Evolutionary conservation across 306 rosid genomes (phyloP), one percentile per base, ranked within the genome.

Genomic region (Sesbania bispinosa): DNA sequence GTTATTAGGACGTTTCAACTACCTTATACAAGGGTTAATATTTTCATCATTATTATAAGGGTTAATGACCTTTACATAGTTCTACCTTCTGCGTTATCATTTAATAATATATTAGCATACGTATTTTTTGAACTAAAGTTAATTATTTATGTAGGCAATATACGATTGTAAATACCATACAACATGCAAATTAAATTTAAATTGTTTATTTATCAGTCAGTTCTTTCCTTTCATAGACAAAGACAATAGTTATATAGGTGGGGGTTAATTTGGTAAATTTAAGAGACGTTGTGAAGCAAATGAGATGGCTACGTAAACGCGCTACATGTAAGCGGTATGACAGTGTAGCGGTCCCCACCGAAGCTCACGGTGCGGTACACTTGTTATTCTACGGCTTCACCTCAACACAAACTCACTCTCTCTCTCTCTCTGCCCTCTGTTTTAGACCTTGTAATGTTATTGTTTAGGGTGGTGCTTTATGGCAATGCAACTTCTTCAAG

Each of bases 221-320:
- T 42, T 24, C n/a, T 8, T 5, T 33, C 35, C n/a, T n/a, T 1
- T 38, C 2, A 3, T 19, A 5, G 11, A 27, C 21, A 29, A n/a
- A n/a, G 63, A 15, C 2, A 1, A 4, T 2, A 4, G 2, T 26
- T 3, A 10, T 9, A 58, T 39, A 9, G 45, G 30, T 4, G 30
- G 81, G 79, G 64, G 67, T 59, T 60, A 53, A 13, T 79, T 69
- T 65, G 79, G 81, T 60, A 42, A 82, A 69, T 50, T 64, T 1
- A 0, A 3, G 0, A 9, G 13, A 19, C 11, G 36, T 48, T 24
- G 47, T 52, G 54, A 24, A 46, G 23, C 21, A 21, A 72, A 62
- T 80, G 11, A 62, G 8, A 20, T 24, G 39, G 73, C 33, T 35
- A n/a, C 10, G 24, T 51, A 18, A 62, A 83, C 89, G 86, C 86